Evolutionary conservation across 2,329 filamentous ascomycete species (phyloP).

Genomic region (Epichloe glyceriae): DNA sequence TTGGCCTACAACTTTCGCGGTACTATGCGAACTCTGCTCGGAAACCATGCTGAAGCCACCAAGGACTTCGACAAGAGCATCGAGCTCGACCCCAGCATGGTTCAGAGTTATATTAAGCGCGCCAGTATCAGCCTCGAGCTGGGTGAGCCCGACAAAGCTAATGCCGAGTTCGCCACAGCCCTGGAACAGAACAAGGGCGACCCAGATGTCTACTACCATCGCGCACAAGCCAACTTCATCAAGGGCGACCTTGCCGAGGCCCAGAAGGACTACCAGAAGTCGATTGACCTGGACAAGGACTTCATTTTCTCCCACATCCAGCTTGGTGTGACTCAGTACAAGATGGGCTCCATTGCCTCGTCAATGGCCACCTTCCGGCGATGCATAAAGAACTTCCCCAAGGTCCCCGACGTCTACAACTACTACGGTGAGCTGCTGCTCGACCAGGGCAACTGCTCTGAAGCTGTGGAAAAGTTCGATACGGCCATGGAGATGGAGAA

Average conservation of each 20-base stretch:
- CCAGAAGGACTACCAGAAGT: conserved; percentile 98
- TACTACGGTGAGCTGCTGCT: conserved; percentile 96
- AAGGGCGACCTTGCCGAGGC: conserved; percentile 85
- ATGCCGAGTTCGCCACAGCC: conserved; percentile 76
- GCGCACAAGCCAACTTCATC: conserved; percentile 96
- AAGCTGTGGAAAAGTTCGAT: conserved; percentile 97
- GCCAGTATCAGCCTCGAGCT: conserved; percentile 96
- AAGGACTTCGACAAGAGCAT: conserved; percentile 85
- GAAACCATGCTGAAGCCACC: conserved; percentile 73
- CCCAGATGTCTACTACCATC: conserved; percentile 98
- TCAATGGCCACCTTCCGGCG: conserved; percentile 97
- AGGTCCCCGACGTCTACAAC: conserved; percentile 96
- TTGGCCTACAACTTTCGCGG: conserved; percentile 94
- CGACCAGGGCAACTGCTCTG: conserved; percentile 89
- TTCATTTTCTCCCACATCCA: conserved; percentile 99
- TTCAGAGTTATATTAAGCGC: conserved; percentile 97
- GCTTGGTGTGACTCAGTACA: conserved; percentile 97
- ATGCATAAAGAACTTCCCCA: conserved; percentile 96
- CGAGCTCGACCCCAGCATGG: conserved; percentile 74
- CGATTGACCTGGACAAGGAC: conserved; percentile 85
- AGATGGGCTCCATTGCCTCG: conserved; percentile 95
- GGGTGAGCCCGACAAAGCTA: conserved; percentile 74
- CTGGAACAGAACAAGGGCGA: conserved; percentile 75
- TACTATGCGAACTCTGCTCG: conserved; percentile 86
- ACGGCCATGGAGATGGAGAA: conserved; percentile 98